Evolutionary conservation across 768 basidiomycete species (phyloP).

Genomic region (Mrakia blollopis): DNA sequence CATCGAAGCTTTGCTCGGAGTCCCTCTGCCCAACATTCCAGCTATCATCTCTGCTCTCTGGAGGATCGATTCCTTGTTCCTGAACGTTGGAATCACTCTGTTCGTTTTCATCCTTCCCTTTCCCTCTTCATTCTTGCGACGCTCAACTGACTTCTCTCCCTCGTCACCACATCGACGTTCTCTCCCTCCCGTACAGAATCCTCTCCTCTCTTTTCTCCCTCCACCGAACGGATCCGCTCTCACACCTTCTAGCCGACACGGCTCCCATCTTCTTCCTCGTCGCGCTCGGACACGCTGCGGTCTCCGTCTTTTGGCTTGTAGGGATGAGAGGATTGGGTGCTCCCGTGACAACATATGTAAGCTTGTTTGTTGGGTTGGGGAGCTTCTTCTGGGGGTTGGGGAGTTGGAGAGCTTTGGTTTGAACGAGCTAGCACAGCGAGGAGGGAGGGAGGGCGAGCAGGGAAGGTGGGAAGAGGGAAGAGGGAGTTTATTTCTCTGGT

Average conservation of each 20-base stretch:
- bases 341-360: constrained; percentile 22
- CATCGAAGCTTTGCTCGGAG: constrained; percentile 28
- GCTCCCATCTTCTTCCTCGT: constrained; percentile 22
- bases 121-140: background rate
- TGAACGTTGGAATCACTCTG: constrained; percentile 31
- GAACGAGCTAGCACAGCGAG: no score
- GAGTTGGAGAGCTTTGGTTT: constrained; percentile 27
- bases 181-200: background rate
- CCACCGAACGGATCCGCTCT: constrained; percentile 9
- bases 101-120: background rate
- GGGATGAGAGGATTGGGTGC: constrained; percentile 19
- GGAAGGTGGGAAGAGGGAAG: background rate
- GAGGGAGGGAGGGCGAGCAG: background rate
- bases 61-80: constrained; percentile 30
- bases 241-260: constrained; percentile 1
- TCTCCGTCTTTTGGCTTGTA: constrained; percentile 15
- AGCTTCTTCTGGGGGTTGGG: constrained; percentile 28
- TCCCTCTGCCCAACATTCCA: constrained; percentile 33
- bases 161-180: background rate
- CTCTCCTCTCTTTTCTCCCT: constrained; percentile 13
- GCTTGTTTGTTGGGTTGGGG: constrained; percentile 22
- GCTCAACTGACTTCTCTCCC: background rate
- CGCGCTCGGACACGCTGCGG: constrained; percentile 6
- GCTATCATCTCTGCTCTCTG: constrained; percentile 29
- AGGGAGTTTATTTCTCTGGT: no score